These are phyloP conservation scores for Cercospora sojina DNA, from an alignment of 2,329 filamentous ascomycete genomes.

Conservation along the genomic window DNA sequence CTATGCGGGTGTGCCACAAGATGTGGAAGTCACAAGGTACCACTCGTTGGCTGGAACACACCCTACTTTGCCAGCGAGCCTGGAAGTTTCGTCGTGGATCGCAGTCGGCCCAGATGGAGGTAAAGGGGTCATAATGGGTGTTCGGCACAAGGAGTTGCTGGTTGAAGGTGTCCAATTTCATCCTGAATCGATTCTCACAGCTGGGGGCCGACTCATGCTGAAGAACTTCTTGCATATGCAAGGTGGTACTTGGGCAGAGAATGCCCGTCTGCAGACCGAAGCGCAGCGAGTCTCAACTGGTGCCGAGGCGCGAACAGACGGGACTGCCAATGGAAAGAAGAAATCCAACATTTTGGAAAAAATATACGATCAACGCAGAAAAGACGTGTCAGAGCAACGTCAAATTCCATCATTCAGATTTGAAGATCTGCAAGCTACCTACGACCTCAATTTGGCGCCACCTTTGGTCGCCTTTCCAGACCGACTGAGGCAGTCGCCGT, in stretches of 20 bases:
- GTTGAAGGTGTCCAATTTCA: constrained; percentile 99
- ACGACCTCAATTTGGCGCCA: constrained; percentile 79
- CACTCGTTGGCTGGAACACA: constrained; percentile 94
- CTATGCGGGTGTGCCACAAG: constrained; percentile 75
- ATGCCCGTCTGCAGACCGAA: constrained; percentile 55
- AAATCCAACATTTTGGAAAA: constrained; percentile 84
- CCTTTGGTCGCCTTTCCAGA: constrained; percentile 78
- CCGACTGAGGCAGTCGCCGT: constrained; percentile 76
- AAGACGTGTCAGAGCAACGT: constrained; percentile 76
- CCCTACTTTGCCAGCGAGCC: constrained; percentile 75
- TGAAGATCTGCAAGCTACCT: constrained; percentile 80
- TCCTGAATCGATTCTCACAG: constrained; percentile 93
- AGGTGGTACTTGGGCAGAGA: constrained; percentile 88
- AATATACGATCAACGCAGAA: constrained; percentile 81
- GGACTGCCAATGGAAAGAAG: constrained; percentile 47
- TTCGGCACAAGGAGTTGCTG: constrained; percentile 85
- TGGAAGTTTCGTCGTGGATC: constrained; percentile 92
- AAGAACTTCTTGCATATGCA: constrained; percentile 86
- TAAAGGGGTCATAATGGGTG: constrained; percentile 91
- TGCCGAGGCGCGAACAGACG: constrained; percentile 35
- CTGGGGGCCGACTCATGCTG: constrained; percentile 83
- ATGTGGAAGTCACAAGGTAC: constrained; percentile 86
- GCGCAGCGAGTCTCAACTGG: constrained; percentile 38
- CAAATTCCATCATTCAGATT: constrained; percentile 79
- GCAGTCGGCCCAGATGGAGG: constrained; percentile 69